Evolutionary conservation across 345 rosid genomes (phyloP), one percentile per base, ranked within the genome.

Genomic region (Heritiera fomes): DNA sequence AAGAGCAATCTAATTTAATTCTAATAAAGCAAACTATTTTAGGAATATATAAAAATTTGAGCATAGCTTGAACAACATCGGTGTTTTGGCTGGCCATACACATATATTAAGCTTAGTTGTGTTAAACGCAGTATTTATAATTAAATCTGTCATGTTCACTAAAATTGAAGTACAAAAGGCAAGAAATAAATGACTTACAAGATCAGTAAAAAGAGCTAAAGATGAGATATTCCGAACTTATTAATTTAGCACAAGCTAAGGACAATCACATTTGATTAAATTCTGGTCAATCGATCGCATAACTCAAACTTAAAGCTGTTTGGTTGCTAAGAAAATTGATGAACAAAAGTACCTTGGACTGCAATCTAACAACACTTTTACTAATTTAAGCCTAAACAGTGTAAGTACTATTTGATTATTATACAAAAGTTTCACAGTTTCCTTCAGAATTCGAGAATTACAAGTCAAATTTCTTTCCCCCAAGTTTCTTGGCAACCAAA

Each of bases 401-500:
- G 4, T 23, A 23, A 38, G 47, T 15, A 53, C 18, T 34, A 34
- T 34, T 34, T 72, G 62, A 71, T 52, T 71, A 71, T 71, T 18
- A 52, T 32, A 53, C 17, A 34, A 72, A 18, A 53, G 62, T n/a
- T 53, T 23, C 6, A 10, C 47, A 53, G 32, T 53, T 17, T 72
- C 61, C 30, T 14, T 71, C 43, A 28, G 20, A 49, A 47, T 46
- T 70, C 5, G 56, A 70, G 11, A 47, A 47, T 47, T 70, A 70
- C 7, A 66, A 64, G 55, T 68, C 72, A 67, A 41, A 46, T 45
- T 45, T 9, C 34, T 45, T 56, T 56, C 20, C 12, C 61, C 58
- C 69, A 59, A 49, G 3, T 41, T 63, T 63, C 71, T 63, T 10
- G 68, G 60, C 30, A 76, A 76, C 46, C 59, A 76, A 62, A 62